Percentiles rank a stretch among this genome's conserved stretches.
phyloP scores from a whole-genome alignment of 441 rosid species.

The Melastoma candidum region DNA sequence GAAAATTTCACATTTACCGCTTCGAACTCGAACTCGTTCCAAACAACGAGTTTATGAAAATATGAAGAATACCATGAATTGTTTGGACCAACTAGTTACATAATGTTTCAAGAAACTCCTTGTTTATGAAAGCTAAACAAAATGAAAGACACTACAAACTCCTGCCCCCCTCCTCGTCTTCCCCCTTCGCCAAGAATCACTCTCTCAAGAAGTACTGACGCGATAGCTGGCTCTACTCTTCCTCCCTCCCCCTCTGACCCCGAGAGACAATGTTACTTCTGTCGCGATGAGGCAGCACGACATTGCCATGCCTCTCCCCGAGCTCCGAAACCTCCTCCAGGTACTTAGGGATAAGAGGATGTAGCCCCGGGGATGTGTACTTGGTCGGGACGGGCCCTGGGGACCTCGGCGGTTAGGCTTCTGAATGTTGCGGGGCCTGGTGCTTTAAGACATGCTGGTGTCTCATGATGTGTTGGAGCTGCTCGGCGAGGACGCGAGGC shows the following conservation, averaged over 20 bases:
- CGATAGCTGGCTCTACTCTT: constrained; percentile 63
- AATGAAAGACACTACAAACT: too few relatives aligned
- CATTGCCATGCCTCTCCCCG: constrained; percentile 78
- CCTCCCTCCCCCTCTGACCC: constrained; percentile 16
- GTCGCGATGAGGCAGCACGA: constrained; percentile 45
- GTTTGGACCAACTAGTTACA: too few relatives aligned
- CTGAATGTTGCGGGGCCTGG: constrained; percentile 63
- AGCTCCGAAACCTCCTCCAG: constrained; percentile 62
- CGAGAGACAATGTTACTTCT: neutral
- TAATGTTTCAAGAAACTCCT: too few relatives aligned
- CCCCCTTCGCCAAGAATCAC: constrained; percentile 78
- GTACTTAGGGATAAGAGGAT: constrained; percentile 61
- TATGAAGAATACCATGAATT: too few relatives aligned
- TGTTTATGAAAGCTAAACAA: too few relatives aligned
- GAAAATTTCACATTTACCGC: too few relatives aligned
- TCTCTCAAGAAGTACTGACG: constrained; percentile 61
- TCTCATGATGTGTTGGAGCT: constrained; percentile 78
- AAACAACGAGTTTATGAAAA: too few relatives aligned
- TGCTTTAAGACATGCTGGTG: constrained; percentile 87
- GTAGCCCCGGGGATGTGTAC: constrained; percentile 69
- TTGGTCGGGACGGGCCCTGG: constrained; percentile 96
- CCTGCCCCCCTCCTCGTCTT: constrained; percentile 14
- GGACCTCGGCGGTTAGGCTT: constrained; percentile 73
- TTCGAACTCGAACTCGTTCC: too few relatives aligned
- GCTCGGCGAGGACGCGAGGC: constrained; percentile 62